Base-by-base conservation (phyloP, 768 basidiomycete species). In the Rhodotorula taiwanensis region DNA sequence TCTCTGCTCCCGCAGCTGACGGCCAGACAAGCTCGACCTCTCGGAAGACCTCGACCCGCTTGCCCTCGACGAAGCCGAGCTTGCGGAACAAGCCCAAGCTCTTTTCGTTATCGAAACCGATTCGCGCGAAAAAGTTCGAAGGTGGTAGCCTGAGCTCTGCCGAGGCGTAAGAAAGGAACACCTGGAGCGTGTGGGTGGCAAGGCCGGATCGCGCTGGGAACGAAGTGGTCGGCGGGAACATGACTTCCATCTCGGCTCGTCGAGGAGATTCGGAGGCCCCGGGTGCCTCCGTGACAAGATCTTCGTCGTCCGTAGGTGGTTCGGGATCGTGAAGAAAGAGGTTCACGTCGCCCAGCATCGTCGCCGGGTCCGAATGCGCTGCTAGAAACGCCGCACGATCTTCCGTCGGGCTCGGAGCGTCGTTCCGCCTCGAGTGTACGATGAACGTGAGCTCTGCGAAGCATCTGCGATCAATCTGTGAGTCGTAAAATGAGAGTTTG, bases 281-380 rank as follows among this genome's bases (percentile, higher is more conserved):
- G 36, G 10, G 36, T 39, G 36, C 10, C 36, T 10, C 10, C 36
- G 9, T 9, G 16, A 10, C 36, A 39, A 9, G 36, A 9, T 39
- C 36, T 39, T 39, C 36, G 36, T 39, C 36, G 36, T 39, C 36
- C 10, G 36, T 39, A 9, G 16, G 36, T 9, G 36, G 36, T 39
- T 39, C 36, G 9, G 36, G 36, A 50, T 84, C 83, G 50, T 86
- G 86, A 47, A 94, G 76, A 75, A 95, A 95, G 31, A 95, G 76
- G 75, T 95, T 95, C 41, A 91, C 90, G 73, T 97, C 93, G 36
- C 93, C 93, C 25, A 93, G 78, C 90, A 94, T 92, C 15, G 80
- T 81, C 62, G 79, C 72, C 73, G 75, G 31, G 43, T 70, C 78
- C 67, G 60, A 78, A 74, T 52, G 72, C 33, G 55, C 60, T 0